Percentiles rank a stretch among this genome's conserved stretches.
Conservation (phyloP, 768 basidiomycete genomes). For the Lactarius quietus region DNA sequence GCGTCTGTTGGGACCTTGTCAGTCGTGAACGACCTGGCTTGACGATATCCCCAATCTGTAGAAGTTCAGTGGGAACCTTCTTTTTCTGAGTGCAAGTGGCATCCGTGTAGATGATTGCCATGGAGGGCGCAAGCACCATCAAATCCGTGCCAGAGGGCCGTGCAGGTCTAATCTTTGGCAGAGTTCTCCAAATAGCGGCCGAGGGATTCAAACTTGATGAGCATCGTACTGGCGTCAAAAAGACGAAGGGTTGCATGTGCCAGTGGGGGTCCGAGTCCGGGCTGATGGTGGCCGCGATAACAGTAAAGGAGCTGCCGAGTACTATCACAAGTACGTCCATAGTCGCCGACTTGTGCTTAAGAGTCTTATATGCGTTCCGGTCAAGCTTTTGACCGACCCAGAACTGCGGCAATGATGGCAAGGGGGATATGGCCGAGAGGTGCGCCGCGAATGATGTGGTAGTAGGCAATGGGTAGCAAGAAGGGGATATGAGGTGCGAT, state of each 20-base stretch:
- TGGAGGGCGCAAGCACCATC: too few relatives aligned
- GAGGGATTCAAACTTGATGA: slow-evolving; percentile 94
- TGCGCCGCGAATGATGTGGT: slow-evolving; percentile 57
- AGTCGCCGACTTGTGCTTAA: slow-evolving; percentile 85
- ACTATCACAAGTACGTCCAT: slow-evolving; percentile 98
- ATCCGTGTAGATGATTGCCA: too few relatives aligned
- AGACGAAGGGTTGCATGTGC: slow-evolving; percentile 78
- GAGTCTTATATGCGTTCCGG: slow-evolving; percentile 82
- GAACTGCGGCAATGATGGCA: slow-evolving; percentile 81
- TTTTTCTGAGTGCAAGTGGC: too few relatives aligned
- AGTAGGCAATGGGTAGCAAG: slow-evolving; percentile 50
- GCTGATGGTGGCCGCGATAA: slow-evolving; percentile 65
- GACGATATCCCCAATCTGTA: slow-evolving; percentile 87
- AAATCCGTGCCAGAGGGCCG: slow-evolving; percentile 94
- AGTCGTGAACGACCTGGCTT: slow-evolving; percentile 94
- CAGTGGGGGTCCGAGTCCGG: too few relatives aligned
- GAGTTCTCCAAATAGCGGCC: slow-evolving; percentile 95
- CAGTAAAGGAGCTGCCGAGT: slow-evolving; percentile 79
- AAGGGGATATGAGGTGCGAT: too few relatives aligned
- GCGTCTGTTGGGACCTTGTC: slow-evolving; percentile 98
- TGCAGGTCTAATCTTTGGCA: slow-evolving; percentile 95
- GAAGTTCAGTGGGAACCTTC: too few relatives aligned
- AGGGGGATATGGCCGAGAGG: slow-evolving; percentile 80
- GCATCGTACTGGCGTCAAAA: slow-evolving; percentile 99
- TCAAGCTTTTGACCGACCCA: slow-evolving; percentile 90